Base-by-base conservation (phyloP, 192 early-diverging fungal species). In the Gamsiella multidivaricata region DNA sequence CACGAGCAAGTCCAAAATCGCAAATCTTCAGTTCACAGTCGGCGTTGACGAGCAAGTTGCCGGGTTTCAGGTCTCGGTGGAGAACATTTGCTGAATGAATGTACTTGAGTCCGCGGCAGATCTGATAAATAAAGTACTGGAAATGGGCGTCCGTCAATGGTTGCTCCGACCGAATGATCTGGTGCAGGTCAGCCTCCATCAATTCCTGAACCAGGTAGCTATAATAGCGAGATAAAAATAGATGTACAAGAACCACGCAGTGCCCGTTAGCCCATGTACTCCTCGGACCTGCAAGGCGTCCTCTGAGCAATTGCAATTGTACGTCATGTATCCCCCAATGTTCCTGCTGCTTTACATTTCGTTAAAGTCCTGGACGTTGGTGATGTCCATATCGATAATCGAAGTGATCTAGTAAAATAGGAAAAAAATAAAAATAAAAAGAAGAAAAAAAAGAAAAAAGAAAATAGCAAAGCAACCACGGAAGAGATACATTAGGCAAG, bases 181-280 rank as follows among this genome's bases (percentile, higher is more conserved):
- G 96, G 82, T 97, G 94, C 56, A 99, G 86, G 79, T 99, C 98
- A n/a, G 98, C 96, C 74, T 99, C 98, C 98, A 99, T 99, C 45
- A 99, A 81, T 67, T 96, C 98, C 86, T 99, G 95, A 28, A 97
- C 94, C 67, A 99, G 82, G 65, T 98, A 98, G 45, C 79, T 70
- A 52, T 41, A 53, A 31, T 7, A 55, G 50, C 20, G 23, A 26
- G 34, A 20, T 60, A 67, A 65, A 65, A 65, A 65, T 65, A 65
- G 39, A 36, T 9, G 37, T 39, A 39, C 37, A 39, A 39, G 12
- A 12, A n/a, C n/a, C n/a, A n/a, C n/a, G n/a, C n/a, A n/a, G n/a
- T n/a, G n/a, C n/a, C n/a, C n/a, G n/a, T n/a, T n/a, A n/a, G n/a
- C n/a, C n/a, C n/a, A n/a, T n/a, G n/a, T n/a, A n/a, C n/a, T n/a